Conservation (phyloP, 2,329 filamentous ascomycete species). For the Orbilia blumenaviensis region DNA sequence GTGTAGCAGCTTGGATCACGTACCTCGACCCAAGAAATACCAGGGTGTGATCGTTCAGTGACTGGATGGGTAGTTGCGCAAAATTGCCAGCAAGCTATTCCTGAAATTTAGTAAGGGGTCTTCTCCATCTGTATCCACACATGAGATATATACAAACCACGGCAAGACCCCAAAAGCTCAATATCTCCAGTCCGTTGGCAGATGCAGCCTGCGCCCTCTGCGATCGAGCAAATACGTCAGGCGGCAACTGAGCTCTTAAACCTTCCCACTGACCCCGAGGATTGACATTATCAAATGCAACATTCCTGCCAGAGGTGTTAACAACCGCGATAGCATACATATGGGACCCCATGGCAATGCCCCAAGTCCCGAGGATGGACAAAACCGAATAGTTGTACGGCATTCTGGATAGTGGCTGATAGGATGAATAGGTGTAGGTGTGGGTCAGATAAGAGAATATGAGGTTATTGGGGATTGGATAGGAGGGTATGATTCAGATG, state of each 20-base stretch:
- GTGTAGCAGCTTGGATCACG: too few species aligned
- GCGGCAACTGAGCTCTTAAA: neutral
- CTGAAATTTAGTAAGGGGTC: neutral
- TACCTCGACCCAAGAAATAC: conserved; percentile 14
- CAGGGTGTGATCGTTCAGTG: conserved; percentile 1
- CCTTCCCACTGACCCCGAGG: conserved; percentile 3
- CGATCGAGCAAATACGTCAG: neutral
- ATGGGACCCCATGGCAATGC: conserved; percentile 10
- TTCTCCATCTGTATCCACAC: neutral
- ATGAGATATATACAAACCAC: conserved; percentile 1
- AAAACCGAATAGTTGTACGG: conserved; percentile 26
- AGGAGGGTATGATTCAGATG: neutral
- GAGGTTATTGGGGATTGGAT: neutral
- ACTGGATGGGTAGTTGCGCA: neutral
- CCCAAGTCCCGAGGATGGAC: conserved; percentile 17
- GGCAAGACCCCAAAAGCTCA: conserved; percentile 11
- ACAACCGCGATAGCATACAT: neutral
- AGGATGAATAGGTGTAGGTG: neutral
- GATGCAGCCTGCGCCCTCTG: conserved; percentile 11
- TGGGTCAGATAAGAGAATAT: neutral
- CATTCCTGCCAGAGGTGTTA: neutral
- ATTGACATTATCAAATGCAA: conserved; percentile 12
- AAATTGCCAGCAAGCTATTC: conserved; percentile 14
- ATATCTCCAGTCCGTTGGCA: neutral
- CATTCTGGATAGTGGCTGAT: neutral